Conservation (phyloP, 2,329 filamentous ascomycete species). For the Talaromyces marneffei region DNA sequence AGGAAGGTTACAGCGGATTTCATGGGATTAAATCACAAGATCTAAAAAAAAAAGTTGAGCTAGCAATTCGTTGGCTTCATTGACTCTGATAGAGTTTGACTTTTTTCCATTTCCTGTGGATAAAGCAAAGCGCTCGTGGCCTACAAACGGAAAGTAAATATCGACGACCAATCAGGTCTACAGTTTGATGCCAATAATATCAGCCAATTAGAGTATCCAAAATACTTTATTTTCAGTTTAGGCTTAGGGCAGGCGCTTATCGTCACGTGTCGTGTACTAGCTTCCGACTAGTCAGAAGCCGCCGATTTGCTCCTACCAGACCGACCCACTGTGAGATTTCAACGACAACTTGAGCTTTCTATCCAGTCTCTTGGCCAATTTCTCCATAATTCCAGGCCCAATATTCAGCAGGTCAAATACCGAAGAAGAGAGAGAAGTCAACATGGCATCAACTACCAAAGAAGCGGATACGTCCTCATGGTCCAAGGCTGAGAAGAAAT, state of each 20-base stretch:
- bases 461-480: slow-evolving; percentile 36
- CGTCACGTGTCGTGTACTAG: background rate
- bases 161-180: background rate
- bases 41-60: background rate
- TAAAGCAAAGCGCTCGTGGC: background rate
- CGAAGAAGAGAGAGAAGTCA: background rate
- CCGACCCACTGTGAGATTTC: background rate
- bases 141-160: background rate
- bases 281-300: background rate
- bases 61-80: background rate
- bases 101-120: background rate
- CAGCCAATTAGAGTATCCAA: background rate
- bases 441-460: slow-evolving; percentile 21
- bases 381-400: background rate
- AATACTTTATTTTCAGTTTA: background rate
- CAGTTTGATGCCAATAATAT: background rate
- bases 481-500: slow-evolving; percentile 55
- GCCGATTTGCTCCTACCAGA: background rate
- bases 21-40: background rate
- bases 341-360: background rate
- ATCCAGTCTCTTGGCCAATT: background rate
- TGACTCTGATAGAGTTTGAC: background rate
- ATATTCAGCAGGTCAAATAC: background rate
- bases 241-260: background rate
- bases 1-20: background rate